phyloP scores from a whole-genome alignment of 306 rosid genomes.

The Vicia faba region DNA sequence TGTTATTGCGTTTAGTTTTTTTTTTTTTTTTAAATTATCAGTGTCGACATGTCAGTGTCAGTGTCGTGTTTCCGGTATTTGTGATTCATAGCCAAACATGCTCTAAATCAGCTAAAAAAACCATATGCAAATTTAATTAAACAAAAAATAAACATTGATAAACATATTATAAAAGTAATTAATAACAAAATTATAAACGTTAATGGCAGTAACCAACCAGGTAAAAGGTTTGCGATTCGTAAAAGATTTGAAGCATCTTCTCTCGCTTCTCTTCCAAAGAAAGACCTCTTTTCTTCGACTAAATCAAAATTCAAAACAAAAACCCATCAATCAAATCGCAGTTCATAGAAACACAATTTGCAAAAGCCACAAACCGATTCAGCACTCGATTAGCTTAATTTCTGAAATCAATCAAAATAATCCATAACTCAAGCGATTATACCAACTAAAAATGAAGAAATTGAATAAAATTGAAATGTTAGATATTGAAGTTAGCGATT shows the following conservation, averaged over 20 bases:
- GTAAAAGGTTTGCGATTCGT: conserved; percentile 85
- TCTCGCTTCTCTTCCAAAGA: conserved; percentile 98
- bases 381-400: not conserved
- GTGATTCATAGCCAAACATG: too few species aligned
- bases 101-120: not conserved
- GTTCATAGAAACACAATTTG: conserved; percentile 4
- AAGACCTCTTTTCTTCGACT: conserved; percentile 97
- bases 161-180: too few species aligned
- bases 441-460: not conserved
- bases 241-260: conserved; percentile 94
- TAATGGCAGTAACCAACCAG: conserved; percentile 54
- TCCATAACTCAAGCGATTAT: not conserved
- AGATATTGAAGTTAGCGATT: conserved; percentile 22
- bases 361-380: not conserved
- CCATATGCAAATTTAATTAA: not conserved
- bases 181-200: not conserved
- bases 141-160: too few species aligned
- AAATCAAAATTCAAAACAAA: conserved; percentile 20
- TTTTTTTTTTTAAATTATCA: too few species aligned
- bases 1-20: too few species aligned
- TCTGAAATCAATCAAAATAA: not conserved
- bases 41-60: too few species aligned
- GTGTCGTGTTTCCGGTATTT: too few species aligned
- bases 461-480: not conserved
- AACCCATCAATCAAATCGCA: conserved; percentile 11